A percentile compares a stretch with the other conserved stretches of the same genome.
Evolutionary conservation across 2,329 filamentous ascomycete species (phyloP).

Genomic region (Chrysosporium queenslandicum): DNA sequence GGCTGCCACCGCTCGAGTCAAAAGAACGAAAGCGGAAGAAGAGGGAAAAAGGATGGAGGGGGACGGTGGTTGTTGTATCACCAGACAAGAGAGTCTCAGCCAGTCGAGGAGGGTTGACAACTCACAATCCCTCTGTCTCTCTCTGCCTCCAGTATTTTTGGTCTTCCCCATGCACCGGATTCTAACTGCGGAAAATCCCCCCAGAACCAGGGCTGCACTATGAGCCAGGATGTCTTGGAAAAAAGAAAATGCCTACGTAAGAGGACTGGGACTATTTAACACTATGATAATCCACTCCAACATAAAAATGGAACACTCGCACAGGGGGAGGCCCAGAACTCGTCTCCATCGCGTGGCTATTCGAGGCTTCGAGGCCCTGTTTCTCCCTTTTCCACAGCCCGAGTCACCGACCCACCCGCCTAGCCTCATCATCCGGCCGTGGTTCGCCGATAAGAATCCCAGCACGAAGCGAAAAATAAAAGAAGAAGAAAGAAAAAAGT

Average conservation of each 20-base stretch:
- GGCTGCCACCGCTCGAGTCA: not conserved
- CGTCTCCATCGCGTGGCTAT: slow-evolving; percentile 3
- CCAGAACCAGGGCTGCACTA: too few relatives aligned
- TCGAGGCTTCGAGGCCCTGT: slow-evolving; percentile 2
- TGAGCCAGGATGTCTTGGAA: not conserved
- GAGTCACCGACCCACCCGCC: not conserved
- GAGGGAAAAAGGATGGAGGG: not conserved
- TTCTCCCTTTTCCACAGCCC: not conserved
- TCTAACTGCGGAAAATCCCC: too few relatives aligned
- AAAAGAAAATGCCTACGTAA: slow-evolving; percentile 6
- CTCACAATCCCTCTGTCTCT: not conserved
- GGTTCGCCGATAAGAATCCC: too few relatives aligned
- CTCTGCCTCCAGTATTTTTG: not conserved
- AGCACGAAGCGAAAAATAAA: too few relatives aligned
- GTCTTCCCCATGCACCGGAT: too few relatives aligned
- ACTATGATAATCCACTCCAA: slow-evolving; percentile 4
- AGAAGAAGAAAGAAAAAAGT: too few relatives aligned
- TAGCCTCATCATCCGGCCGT: not conserved
- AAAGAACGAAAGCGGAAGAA: not conserved
- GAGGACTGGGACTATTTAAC: slow-evolving; percentile 7
- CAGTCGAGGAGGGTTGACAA: not conserved
- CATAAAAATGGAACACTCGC: slow-evolving; percentile 8
- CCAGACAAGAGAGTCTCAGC: not conserved
- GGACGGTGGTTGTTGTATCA: not conserved
- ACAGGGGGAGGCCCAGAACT: not conserved